A percentile compares a stretch with the other conserved stretches of the same genome.
These are phyloP conservation scores for Trematosphaeria pertusa DNA, from an alignment of 2,329 filamentous ascomycete genomes.

Conservation along the genomic window DNA sequence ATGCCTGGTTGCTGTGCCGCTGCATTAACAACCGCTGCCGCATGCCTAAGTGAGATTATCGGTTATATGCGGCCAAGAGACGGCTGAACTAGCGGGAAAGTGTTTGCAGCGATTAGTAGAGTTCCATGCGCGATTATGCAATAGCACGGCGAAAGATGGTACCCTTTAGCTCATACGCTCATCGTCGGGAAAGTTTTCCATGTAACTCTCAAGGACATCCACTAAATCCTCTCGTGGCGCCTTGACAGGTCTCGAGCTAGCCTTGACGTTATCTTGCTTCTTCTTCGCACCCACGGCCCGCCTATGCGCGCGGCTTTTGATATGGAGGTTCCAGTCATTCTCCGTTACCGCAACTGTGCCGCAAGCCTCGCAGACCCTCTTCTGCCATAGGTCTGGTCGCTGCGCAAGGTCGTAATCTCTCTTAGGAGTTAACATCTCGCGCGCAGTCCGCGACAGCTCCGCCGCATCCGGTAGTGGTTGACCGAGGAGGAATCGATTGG, in stretches of 20 bases:
- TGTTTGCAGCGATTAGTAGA: too few species aligned
- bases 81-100: too few species aligned
- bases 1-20: background rate
- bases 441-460: constrained; percentile 63
- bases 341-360: constrained; percentile 62
- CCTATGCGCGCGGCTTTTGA: constrained; percentile 62
- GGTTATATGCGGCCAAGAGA: too few species aligned
- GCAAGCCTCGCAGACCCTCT: constrained; percentile 75
- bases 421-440: constrained; percentile 64
- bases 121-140: too few species aligned
- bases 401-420: constrained; percentile 56
- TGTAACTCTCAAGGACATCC: constrained; percentile 31
- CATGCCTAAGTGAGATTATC: too few species aligned
- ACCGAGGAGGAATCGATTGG: constrained; percentile 66
- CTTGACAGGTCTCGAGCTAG: constrained; percentile 4
- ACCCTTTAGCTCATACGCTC: too few species aligned
- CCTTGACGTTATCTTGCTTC: constrained; percentile 28
- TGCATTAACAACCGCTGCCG: too few species aligned
- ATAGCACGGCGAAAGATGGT: too few species aligned
- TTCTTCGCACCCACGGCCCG: constrained; percentile 40
- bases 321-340: constrained; percentile 65
- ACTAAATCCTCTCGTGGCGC: constrained; percentile 21
- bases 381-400: constrained; percentile 55
- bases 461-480: constrained; percentile 60
- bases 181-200: constrained; percentile 15